Percentiles rank a stretch among this genome's conserved stretches.
Evolutionary conservation across 2,329 filamentous ascomycete species (phyloP).

Genomic region (Phialophora expanda): DNA sequence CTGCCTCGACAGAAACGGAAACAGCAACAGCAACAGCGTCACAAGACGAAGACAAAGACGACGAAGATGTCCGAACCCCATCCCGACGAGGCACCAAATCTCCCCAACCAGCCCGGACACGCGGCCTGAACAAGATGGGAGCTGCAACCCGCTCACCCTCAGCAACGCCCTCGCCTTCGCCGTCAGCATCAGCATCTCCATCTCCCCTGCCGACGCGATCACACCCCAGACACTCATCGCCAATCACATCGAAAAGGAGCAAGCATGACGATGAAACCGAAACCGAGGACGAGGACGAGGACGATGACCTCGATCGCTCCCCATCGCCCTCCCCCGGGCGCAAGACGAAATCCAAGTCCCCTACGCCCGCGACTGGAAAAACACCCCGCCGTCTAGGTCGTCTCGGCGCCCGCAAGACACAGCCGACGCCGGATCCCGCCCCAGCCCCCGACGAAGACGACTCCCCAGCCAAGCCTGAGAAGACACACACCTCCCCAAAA

Average conservation of each 20-base stretch:
- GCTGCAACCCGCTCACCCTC: conserved; percentile 33
- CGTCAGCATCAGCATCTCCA: background rate
- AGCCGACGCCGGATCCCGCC: background rate
- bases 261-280: background rate
- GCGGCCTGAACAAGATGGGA: conserved; percentile 20
- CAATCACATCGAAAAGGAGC: background rate
- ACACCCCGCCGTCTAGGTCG: conserved; percentile 15
- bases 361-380: background rate
- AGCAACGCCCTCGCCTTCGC: conserved; percentile 1
- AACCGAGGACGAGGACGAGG: background rate
- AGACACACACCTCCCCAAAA: background rate
- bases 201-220: conserved; percentile 1
- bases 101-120: background rate
- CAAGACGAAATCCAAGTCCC: background rate
- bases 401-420: conserved; percentile 12
- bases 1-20: conserved; percentile 17
- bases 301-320: background rate
- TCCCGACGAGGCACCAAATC: background rate
- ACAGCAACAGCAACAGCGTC: conserved; percentile 28
- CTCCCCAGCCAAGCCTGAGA: background rate
- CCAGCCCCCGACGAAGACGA: background rate
- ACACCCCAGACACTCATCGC: background rate
- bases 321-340: background rate
- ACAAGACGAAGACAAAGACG: conserved; percentile 12
- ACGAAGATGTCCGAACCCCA: conserved; percentile 20